Evolutionary conservation across 2,329 filamentous ascomycete species (phyloP), one percentile per base, ranked within the genome.

Genomic region (Cercospora berteroae): DNA sequence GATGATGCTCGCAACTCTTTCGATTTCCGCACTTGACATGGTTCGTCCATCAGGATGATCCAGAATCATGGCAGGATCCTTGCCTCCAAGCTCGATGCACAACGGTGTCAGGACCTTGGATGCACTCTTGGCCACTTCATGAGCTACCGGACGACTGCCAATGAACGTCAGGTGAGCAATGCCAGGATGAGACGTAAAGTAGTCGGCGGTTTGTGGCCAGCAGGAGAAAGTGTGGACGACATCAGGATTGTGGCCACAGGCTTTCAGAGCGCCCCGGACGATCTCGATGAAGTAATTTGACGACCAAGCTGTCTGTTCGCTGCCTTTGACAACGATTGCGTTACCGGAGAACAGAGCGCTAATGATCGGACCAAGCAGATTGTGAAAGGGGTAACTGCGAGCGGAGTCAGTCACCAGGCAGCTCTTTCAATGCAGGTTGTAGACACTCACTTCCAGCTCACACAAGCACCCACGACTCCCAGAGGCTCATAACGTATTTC

Each of bases 161-260:
- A 99, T 98, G 81, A 99, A 99, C 18, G 95, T 98, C 71, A 99
- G 85, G 79, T 99, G 95, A 52, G 89, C 86, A 75, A 99, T 91
- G 29, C 85, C 87, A 0, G 90, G 89, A 79, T 98, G 95, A 9
- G 91, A 92, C 1, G 94, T 97, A 60, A 99, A 83, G 76, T 93
- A 86, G 59, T 87, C 86, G 0, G 95, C 95, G 1, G 90, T 89
- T 69, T 91, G 83, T 4, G 95, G 94, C 88, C 95, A 96, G 84
- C 94, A 97, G 25, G 91, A 88, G 57, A 97, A 84, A 36, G 88
- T 89, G 81, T 98, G 94, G 39, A 98, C 87, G 5, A 99, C 85
- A 63, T 92, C 85, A 0, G 91, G 87, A 70, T 92, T 89, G 77
- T 97, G 89, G 0, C 93, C 93, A 77, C 95, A 96, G 16, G 90